Evolutionary conservation across 305 asterid species (phyloP).

Genomic region (Fraxinus paxiana): DNA sequence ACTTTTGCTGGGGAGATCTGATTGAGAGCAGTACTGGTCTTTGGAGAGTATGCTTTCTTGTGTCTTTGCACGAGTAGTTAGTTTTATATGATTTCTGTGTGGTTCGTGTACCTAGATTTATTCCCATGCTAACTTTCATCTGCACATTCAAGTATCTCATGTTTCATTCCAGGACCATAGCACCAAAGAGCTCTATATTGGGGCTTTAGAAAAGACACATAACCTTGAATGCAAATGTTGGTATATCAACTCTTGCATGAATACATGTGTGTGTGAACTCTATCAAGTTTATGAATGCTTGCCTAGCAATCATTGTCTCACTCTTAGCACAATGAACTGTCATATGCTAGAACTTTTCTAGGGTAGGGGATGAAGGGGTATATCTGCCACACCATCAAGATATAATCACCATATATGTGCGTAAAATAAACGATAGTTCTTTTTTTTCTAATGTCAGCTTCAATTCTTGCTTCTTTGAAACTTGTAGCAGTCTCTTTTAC

Average conservation of each 20-base stretch:
- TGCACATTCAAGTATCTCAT: neutral
- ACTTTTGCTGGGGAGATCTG: neutral
- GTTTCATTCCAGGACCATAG: neutral
- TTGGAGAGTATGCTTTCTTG: neutral
- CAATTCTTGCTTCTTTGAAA: neutral
- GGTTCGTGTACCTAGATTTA: neutral
- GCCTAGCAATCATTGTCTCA: neutral
- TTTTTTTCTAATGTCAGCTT: neutral
- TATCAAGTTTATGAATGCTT: neutral
- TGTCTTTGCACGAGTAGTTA: neutral
- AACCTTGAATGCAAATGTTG: neutral
- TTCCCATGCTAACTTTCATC: neutral
- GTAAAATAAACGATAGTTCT: neutral
- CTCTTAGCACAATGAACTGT: neutral
- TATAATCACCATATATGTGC: neutral
- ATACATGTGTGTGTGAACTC: neutral
- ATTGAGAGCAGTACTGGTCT: neutral
- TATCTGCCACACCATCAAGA: neutral
- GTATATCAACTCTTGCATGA: neutral
- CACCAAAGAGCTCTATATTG: neutral
- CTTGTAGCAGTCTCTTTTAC: neutral
- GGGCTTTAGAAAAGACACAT: neutral
- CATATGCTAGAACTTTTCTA: neutral
- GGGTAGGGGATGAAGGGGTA: neutral
- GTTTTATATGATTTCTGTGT: neutral